Evolutionary conservation across 1,284 basidiomycete genomes (phyloP).

Genomic region (Apiotrichum gracile): DNA sequence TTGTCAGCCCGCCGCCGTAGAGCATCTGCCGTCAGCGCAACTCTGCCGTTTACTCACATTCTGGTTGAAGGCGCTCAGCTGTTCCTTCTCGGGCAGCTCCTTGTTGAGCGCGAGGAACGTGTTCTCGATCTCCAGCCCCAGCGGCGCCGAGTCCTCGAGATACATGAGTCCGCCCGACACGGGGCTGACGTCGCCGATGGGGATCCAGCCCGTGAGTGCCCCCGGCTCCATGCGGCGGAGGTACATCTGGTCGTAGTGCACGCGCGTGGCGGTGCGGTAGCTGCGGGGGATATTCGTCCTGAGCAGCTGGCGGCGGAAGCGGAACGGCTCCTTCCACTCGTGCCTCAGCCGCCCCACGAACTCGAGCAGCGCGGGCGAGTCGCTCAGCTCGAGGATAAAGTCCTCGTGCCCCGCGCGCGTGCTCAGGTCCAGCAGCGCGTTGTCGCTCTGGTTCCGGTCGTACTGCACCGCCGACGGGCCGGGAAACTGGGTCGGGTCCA

Average conservation of each 20-base stretch:
- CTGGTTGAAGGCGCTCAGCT: conserved; percentile 24
- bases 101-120: conserved; percentile 10
- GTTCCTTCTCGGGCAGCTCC: conserved; percentile 15
- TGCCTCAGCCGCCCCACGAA: conserved; percentile 7
- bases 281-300: conserved; percentile 16
- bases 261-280: conserved; percentile 5
- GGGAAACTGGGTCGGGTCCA: conserved; percentile 4
- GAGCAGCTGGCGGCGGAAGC: conserved; percentile 15
- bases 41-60: conserved; percentile 11
- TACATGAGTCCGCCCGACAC: conserved; percentile 28
- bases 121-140: conserved; percentile 23
- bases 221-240: not conserved
- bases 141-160: conserved; percentile 19
- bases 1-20: conserved; percentile 10
- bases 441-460: conserved; percentile 5
- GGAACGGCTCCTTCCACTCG: conserved; percentile 11
- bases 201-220: conserved; percentile 30
- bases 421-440: conserved; percentile 8
- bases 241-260: conserved; percentile 19
- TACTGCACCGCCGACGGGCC: not conserved
- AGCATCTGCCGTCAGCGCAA: conserved; percentile 7
- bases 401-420: conserved; percentile 1
- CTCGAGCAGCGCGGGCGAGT: conserved; percentile 2
- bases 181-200: conserved; percentile 25
- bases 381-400: conserved; percentile 8